These are phyloP conservation scores for Bryoglossum gracile DNA, from an alignment of 495 filamentous ascomycete genomes.

Conservation along the genomic window DNA sequence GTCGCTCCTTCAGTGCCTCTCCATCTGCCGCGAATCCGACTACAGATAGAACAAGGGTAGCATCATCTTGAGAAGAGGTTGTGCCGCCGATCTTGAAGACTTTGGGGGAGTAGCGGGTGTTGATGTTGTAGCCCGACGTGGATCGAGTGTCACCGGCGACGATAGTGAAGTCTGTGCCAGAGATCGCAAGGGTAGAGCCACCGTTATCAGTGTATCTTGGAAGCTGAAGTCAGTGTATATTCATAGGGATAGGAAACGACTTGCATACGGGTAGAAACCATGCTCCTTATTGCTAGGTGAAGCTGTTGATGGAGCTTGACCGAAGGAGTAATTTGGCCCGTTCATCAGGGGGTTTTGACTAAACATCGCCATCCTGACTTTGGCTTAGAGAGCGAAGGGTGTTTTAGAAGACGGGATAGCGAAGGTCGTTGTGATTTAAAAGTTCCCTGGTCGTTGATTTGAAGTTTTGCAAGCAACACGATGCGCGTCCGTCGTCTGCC, in stretches of 20 bases:
- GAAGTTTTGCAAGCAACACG: no score
- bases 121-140: constrained; percentile 96
- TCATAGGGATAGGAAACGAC: constrained; percentile 1
- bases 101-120: constrained; percentile 87
- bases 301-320: constrained; percentile 39
- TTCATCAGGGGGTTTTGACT: constrained; percentile 55
- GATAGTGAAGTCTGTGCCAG: constrained; percentile 87
- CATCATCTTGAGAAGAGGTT: constrained; percentile 72
- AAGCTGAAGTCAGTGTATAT: constrained; percentile 12
- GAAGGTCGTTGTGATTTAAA: no score
- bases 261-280: constrained; percentile 85
- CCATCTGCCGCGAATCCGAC: constrained; percentile 96
- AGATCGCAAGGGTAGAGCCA: constrained; percentile 91
- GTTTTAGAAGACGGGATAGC: no score
- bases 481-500: constrained; percentile 9
- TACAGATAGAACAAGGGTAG: constrained; percentile 81
- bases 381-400: background rate
- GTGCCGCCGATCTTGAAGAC: constrained; percentile 94
- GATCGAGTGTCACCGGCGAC: constrained; percentile 93
- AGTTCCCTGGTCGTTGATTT: no score
- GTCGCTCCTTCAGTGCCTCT: constrained; percentile 77
- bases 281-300: constrained; percentile 54
- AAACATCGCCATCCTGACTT: constrained; percentile 45
- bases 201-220: constrained; percentile 93
- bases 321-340: constrained; percentile 53